Evolutionary conservation across 495 filamentous ascomycete species (phyloP).

Genomic region (Parathielavia appendiculata): DNA sequence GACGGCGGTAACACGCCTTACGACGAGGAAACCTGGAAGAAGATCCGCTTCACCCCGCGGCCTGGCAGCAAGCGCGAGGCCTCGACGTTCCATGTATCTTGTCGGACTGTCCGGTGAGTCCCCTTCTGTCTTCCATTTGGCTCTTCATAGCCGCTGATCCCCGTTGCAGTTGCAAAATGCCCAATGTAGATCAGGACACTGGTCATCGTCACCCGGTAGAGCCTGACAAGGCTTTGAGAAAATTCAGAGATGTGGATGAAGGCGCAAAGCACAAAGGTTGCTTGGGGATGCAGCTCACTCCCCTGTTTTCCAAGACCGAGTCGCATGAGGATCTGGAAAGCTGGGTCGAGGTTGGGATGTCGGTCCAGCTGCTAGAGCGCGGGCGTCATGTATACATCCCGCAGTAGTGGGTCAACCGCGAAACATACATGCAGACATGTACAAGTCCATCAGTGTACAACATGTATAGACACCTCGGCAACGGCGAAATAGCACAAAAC

Average conservation of each 20-base stretch:
- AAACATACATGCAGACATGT: background rate
- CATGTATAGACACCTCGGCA: slow-evolving; percentile 5
- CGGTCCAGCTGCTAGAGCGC: slow-evolving; percentile 35
- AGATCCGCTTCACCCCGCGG: slow-evolving; percentile 54
- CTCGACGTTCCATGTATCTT: slow-evolving; percentile 53
- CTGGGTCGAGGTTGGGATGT: slow-evolving; percentile 44
- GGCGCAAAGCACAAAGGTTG: slow-evolving; percentile 67
- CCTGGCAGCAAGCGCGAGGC: slow-evolving; percentile 28
- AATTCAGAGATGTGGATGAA: slow-evolving; percentile 65
- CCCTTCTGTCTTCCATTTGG: background rate
- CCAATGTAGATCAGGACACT: slow-evolving; percentile 73
- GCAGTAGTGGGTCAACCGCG: slow-evolving; percentile 21
- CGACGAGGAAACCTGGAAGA: slow-evolving; percentile 75
- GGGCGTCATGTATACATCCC: slow-evolving; percentile 40
- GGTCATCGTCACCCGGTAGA: slow-evolving; percentile 66
- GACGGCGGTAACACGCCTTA: slow-evolving; percentile 35
- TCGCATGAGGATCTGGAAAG: slow-evolving; percentile 32
- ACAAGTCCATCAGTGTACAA: slow-evolving; percentile 5
- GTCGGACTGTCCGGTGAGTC: slow-evolving; percentile 57
- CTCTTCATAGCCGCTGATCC: slow-evolving; percentile 14
- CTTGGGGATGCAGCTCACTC: slow-evolving; percentile 79
- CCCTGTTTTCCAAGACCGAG: slow-evolving; percentile 43
- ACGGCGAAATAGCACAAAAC: background rate
- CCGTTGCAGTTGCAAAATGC: slow-evolving; percentile 62
- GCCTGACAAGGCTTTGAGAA: slow-evolving; percentile 66